These are phyloP conservation scores for Wilcoxina mikolae DNA, from an alignment of 495 filamentous ascomycete genomes.

Conservation along the genomic window DNA sequence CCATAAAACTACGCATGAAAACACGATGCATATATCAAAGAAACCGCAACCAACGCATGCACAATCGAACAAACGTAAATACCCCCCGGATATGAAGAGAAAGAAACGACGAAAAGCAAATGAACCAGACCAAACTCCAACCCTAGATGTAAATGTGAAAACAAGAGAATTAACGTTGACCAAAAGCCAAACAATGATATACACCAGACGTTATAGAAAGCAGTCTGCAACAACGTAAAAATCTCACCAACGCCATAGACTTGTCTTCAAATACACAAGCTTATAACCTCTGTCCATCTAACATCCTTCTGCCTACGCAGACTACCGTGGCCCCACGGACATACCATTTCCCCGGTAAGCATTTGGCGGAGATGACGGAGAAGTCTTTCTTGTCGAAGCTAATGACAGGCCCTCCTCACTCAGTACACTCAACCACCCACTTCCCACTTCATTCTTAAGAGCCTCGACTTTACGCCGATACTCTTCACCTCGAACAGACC, in stretches of 20 bases:
- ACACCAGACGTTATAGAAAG: neutral
- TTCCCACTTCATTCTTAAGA: conserved; percentile 66
- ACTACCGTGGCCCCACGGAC: neutral
- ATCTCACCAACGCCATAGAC: neutral
- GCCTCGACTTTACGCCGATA: conserved; percentile 77
- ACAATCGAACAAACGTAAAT: neutral
- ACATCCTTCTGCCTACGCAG: neutral
- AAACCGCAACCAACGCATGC: neutral
- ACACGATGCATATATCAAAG: no score
- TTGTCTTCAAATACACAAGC: neutral
- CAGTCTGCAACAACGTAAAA: neutral
- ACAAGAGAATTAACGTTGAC: neutral
- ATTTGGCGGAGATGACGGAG: neutral
- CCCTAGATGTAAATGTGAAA: neutral
- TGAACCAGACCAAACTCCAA: neutral
- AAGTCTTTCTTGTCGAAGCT: conserved; percentile 31
- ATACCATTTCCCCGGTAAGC: neutral
- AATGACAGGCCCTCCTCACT: conserved; percentile 52
- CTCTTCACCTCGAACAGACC: conserved; percentile 57
- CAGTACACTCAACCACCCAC: conserved; percentile 69
- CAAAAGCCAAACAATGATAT: neutral
- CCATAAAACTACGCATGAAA: no score
- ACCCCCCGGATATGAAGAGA: neutral
- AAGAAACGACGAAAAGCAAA: neutral
- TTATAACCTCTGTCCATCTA: neutral